Base-by-base conservation (phyloP, 2,329 filamentous ascomycete species). In the Alternaria dauci region DNA sequence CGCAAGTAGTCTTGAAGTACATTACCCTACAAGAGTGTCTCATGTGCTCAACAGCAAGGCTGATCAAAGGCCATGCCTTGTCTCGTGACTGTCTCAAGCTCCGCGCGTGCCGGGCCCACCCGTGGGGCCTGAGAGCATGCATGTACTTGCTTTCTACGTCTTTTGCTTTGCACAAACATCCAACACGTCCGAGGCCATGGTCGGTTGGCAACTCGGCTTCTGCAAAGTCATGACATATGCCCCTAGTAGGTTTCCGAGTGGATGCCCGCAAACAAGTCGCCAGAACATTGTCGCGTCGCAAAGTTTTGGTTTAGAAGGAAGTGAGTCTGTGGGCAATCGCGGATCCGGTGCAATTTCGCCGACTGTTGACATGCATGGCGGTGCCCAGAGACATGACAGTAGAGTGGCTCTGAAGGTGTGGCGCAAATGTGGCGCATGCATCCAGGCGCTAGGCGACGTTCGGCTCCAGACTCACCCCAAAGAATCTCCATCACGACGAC, bases 391-490 rank as follows among this genome's bases (percentile, higher is more conserved):
- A 28, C 28, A 18, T 34, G 55, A 28, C 25, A 47, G 25, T 8
- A n/a, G 20, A 20, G 28, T 41, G 25, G 50, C 50, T 50, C 30
- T 3, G 20, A 20, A 16, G 20, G 39, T 42, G 39, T 42, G 39
- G 39, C 39, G 39, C 23, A 54, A 6, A 3, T 60, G 65, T 64
- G 68, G 65, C 65, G 64, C 56, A 58, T 12, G 46, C 50, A 32
- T 20, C 42, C 41, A 39, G 53, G 50, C 60, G 52, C 52, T 63
- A 63, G 58, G 50, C 61, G 28, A 3, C 58, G 52, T 51, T 43
- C 41, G 20, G 52, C 51, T 58, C 52, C 58, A 56, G 54, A 62
- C 52, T 67, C 65, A 66, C 61, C 28, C 66, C 67, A 65, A 70
- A 71, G 68, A 69, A 70, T 59, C 57, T 67, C 59, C 34, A 58